Base-by-base conservation (phyloP, 192 early-diverging fungal species). In the Paraglomus occultum region DNA sequence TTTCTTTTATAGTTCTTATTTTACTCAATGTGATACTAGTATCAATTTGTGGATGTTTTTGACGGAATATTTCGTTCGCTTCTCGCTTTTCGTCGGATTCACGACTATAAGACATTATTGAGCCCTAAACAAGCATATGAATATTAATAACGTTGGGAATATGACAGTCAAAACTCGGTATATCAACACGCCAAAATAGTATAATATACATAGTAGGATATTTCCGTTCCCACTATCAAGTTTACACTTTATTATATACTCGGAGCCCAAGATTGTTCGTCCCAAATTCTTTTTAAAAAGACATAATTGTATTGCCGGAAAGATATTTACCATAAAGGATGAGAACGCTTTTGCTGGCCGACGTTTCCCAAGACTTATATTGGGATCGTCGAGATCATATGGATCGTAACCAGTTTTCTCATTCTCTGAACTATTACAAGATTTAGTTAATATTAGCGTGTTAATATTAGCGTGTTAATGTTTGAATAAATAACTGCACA, bases 61-160 rank as follows among this genome's bases (percentile, higher is more conserved):
- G 82, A 17, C 90, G 84, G 63, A 94, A 94, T 53, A 89, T 88
- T 68, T 92, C 94, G 67, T 96, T 92, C 14, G 94, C 76, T 77
- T 99, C 95, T 54, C 89, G 83, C 44, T 92, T 94, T 60, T 92
- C 80, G 53, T 99, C 95, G 11, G 87, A 82, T 1, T 92, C 87
- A 59, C 87, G 85, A 31, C 31, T 47, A 70, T 92, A 90, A 65
- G 92, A 88, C 55, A 95, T 87, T 11, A 96, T 86, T 6, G 95
- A 93, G 6, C 90, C 87, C 88, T 91, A 51, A 8, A 42, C 31
- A 31, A 31, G 31, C 31, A 31, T 31, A 31, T 31, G 31, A 31
- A 31, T 31, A 31, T 31, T 31, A 31, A 31, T 31, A 31, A 31
- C 31, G 31, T 31, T 31, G 31, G 31, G 31, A 31, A 31, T 31